Evolutionary conservation across 2,329 filamentous ascomycete genomes (phyloP).

Genomic region (Beauveria asiatica): DNA sequence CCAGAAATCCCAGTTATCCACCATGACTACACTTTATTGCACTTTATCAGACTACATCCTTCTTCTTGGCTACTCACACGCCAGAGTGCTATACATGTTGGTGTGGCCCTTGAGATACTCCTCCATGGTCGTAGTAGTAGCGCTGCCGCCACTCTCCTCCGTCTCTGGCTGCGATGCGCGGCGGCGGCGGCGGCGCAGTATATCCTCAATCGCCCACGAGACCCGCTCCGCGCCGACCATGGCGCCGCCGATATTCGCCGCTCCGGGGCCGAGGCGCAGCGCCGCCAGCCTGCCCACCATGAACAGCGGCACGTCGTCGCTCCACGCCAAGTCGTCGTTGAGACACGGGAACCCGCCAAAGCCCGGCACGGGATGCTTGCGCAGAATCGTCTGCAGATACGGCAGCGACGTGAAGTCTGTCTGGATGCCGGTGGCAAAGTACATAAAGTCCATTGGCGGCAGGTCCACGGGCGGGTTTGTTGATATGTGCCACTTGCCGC

Average conservation of each 20-base stretch:
- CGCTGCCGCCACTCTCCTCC: constrained; percentile 4
- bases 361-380: constrained; percentile 51
- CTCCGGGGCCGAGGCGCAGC: constrained; percentile 61
- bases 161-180: constrained; percentile 8
- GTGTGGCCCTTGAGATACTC: constrained; percentile 9
- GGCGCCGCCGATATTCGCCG: constrained; percentile 66
- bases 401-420: constrained; percentile 53
- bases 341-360: constrained; percentile 63
- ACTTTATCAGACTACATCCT: too few species aligned
- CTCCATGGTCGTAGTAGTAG: neutral
- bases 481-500: constrained; percentile 32
- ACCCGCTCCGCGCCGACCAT: constrained; percentile 65
- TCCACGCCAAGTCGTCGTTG: constrained; percentile 71
- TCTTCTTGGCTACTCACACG: neutral
- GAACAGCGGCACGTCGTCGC: constrained; percentile 63
- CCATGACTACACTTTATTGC: too few species aligned
- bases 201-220: constrained; percentile 59
- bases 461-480: constrained; percentile 44
- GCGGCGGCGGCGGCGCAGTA: constrained; percentile 21
- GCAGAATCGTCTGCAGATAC: constrained; percentile 50
- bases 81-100: constrained; percentile 9
- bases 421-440: constrained; percentile 66
- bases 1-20: too few species aligned
- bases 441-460: constrained; percentile 58
- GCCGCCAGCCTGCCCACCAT: constrained; percentile 59